phyloP scores from a whole-genome alignment of 306 rosid genomes.

The Acmispon strigosus region DNA sequence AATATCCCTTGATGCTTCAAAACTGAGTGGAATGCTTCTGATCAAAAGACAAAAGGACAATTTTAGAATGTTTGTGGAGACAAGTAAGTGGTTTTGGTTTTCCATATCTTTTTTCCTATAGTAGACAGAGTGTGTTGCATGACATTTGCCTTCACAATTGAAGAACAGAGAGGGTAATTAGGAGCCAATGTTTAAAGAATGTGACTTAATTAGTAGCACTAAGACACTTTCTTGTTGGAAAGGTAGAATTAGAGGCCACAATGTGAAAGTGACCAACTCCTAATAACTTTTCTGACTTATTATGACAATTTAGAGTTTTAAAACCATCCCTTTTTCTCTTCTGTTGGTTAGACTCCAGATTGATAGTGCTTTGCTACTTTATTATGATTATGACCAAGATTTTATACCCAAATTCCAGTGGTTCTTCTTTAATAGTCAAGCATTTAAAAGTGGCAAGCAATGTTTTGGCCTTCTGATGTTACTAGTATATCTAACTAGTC shows the following conservation, averaged over 20 bases:
- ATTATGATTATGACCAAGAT: slow-evolving; percentile 22
- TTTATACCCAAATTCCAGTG: slow-evolving; percentile 29
- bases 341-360: slow-evolving; percentile 25
- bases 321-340: slow-evolving; percentile 19
- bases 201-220: slow-evolving; percentile 18
- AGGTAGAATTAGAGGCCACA: slow-evolving; percentile 15
- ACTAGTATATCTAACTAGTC: neutral
- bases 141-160: slow-evolving; percentile 5
- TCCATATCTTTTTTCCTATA: neutral
- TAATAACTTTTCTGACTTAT: slow-evolving; percentile 32
- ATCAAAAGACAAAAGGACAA: slow-evolving; percentile 17
- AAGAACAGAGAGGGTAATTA: neutral
- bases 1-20: slow-evolving; percentile 27
- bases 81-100: slow-evolving; percentile 9
- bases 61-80: slow-evolving; percentile 23
- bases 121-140: slow-evolving; percentile 1
- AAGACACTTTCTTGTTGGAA: slow-evolving; percentile 22
- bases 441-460: slow-evolving; percentile 15
- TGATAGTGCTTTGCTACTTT: slow-evolving; percentile 22
- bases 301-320: slow-evolving; percentile 4
- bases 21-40: slow-evolving; percentile 15
- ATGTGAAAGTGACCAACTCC: slow-evolving; percentile 55
- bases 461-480: slow-evolving; percentile 12
- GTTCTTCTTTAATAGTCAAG: neutral
- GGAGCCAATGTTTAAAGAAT: slow-evolving; percentile 17